Base-by-base conservation (phyloP, 208 protist genomes). In the Acanthamoeba castellanii region DNA sequence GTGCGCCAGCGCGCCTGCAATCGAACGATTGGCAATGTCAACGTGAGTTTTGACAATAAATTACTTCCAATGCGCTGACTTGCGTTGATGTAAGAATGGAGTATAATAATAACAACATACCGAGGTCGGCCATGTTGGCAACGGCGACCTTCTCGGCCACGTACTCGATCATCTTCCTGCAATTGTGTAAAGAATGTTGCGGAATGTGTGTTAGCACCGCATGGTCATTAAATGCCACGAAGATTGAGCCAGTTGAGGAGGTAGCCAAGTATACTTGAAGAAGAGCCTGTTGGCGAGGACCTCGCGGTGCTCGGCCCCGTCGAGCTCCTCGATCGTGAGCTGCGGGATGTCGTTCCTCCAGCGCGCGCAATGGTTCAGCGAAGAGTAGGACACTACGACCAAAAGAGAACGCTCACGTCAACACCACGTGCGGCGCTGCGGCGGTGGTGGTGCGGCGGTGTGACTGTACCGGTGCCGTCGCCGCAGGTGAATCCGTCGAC, bases 201-300 rank as follows among this genome's bases (percentile, higher is more conserved):
- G 1, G 55, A 7, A 9, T 59, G 55, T 59, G 55, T 7, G 55
- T 42, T 42, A 42, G 37, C 37, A n/a, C n/a, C n/a, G n/a, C n/a
- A n/a, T n/a, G n/a, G n/a, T n/a, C n/a, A n/a, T n/a, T n/a, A n/a
- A n/a, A n/a, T n/a, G n/a, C n/a, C n/a, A n/a, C n/a, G n/a, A n/a
- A n/a, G n/a, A n/a, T n/a, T n/a, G 7, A 4, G 47, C 11, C 47
- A 52, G 47, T 52, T 4, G 47, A 52, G 47, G 47, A 34, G 30
- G 13, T 42, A 42, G 66, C 0, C 1, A 34, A 20, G 20, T n/a
- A 13, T 42, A 88, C 81, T 88, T 88, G 50, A 88, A 92, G 42
- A 92, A 92, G 16, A 92, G 87, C 22, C 87, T 25, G 47, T 92
- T 92, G 87, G 87, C 59, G 25, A 92, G 87, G 42, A 92, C 74